Percentiles rank a stretch among this genome's conserved stretches.
phyloP scores from a whole-genome alignment of 257 asterid genomes.

The Nicotiana tabacum region DNA sequence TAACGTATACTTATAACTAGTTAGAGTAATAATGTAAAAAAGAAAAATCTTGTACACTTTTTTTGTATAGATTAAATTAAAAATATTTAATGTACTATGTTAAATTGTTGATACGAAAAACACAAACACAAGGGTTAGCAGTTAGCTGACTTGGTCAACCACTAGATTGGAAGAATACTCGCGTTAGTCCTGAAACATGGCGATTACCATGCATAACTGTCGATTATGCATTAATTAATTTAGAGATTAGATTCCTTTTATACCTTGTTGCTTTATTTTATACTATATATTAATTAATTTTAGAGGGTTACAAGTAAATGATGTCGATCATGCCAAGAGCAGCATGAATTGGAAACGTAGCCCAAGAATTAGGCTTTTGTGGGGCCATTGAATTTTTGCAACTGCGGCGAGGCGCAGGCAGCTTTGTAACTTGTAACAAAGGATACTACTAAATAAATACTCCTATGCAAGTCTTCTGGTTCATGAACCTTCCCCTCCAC shows the following conservation, averaged over 20 bases:
- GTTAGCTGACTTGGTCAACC: neutral
- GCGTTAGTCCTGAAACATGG: neutral
- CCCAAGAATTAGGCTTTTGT: neutral
- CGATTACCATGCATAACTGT: neutral
- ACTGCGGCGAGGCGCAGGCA: conserved; percentile 37
- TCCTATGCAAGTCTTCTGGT: neutral
- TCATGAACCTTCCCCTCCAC: neutral
- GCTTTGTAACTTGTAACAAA: neutral
- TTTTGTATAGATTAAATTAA: no score
- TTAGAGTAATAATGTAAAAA: no score
- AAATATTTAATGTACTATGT: neutral
- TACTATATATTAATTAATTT: neutral
- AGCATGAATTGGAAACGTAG: neutral
- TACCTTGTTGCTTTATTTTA: neutral
- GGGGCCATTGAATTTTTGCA: conserved; percentile 17
- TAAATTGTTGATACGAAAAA: neutral
- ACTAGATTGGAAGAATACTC: neutral
- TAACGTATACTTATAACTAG: no score
- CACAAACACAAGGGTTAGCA: neutral
- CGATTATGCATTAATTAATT: neutral
- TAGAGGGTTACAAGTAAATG: neutral
- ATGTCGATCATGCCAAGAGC: neutral
- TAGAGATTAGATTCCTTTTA: neutral
- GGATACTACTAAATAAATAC: neutral
- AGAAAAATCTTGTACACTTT: no score